These are phyloP conservation scores for Acer yangbiense DNA, from an alignment of 345 rosid genomes.

Conservation along the genomic window DNA sequence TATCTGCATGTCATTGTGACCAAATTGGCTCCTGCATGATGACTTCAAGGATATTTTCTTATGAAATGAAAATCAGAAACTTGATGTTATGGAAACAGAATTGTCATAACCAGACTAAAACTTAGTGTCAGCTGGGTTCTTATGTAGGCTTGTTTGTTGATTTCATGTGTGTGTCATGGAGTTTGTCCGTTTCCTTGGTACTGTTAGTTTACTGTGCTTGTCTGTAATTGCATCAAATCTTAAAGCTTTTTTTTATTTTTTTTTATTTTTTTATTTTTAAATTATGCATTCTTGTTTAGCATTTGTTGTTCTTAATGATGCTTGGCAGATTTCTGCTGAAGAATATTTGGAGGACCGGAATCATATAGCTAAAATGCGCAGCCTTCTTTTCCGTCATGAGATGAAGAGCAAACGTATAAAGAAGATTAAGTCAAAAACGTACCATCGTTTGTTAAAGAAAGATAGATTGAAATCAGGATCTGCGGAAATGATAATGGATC, in stretches of 20 bases:
- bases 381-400: constrained; percentile 89
- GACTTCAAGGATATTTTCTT: background rate
- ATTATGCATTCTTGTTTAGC: background rate
- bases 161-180: constrained; percentile 5
- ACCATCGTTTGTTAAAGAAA: constrained; percentile 72
- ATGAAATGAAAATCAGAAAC: background rate
- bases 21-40: background rate
- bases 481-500: constrained; percentile 60
- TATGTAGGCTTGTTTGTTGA: background rate
- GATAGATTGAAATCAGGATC: constrained; percentile 54
- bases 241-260: background rate
- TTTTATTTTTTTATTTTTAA: too few relatives aligned
- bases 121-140: background rate
- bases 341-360: constrained; percentile 58
- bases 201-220: background rate
- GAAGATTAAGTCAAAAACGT: constrained; percentile 91
- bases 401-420: constrained; percentile 76
- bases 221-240: background rate
- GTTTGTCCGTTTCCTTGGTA: background rate
- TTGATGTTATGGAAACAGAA: background rate
- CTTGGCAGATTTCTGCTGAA: constrained; percentile 70
- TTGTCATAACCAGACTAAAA: background rate
- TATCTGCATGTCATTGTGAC: background rate
- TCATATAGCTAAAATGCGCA: constrained; percentile 82
- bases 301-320: constrained; percentile 24